Evolutionary conservation across 108 stramenopile species (phyloP).

Genomic region (Conticribra guillardii): DNA sequence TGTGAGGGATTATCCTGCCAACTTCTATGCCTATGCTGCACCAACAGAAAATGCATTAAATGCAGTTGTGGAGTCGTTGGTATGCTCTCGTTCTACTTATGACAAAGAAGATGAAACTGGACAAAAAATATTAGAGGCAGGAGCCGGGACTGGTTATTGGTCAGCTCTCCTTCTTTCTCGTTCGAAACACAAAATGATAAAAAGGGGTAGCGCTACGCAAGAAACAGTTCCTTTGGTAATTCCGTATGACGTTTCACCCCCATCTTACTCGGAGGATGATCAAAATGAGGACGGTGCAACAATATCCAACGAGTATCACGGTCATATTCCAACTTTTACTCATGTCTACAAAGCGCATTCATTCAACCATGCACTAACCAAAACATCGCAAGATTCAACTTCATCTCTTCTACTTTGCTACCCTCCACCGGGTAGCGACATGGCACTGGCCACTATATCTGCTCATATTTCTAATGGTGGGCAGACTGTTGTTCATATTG

Average conservation of each 20-base stretch:
- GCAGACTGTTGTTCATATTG: conserved; percentile 34
- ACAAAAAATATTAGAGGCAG: conserved; percentile 31
- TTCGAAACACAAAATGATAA: not conserved
- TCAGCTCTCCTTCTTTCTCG: conserved; percentile 25
- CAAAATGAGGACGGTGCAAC: conserved; percentile 7
- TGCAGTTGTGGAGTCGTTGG: conserved; percentile 14
- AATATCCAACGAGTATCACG: conserved; percentile 39
- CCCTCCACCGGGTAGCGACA: conserved; percentile 43
- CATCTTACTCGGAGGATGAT: conserved; percentile 7
- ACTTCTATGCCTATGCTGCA: conserved; percentile 48
- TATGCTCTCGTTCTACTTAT: too few relatives aligned
- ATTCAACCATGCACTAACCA: conserved; percentile 3
- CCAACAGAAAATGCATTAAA: conserved; percentile 25
- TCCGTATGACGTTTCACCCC: conserved; percentile 41
- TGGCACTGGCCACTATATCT: conserved; percentile 29
- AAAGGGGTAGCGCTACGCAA: not conserved
- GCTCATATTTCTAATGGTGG: conserved; percentile 27
- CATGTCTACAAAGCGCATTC: conserved; percentile 17
- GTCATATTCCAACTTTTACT: conserved; percentile 31
- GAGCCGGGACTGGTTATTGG: conserved; percentile 53
- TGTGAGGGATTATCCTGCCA: conserved; percentile 46
- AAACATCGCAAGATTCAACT: not conserved
- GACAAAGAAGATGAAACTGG: too few relatives aligned
- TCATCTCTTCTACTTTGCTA: conserved; percentile 41
- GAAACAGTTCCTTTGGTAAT: not conserved